Conservation (phyloP, 129 eudicot genomes). For the Silybum marianum region DNA sequence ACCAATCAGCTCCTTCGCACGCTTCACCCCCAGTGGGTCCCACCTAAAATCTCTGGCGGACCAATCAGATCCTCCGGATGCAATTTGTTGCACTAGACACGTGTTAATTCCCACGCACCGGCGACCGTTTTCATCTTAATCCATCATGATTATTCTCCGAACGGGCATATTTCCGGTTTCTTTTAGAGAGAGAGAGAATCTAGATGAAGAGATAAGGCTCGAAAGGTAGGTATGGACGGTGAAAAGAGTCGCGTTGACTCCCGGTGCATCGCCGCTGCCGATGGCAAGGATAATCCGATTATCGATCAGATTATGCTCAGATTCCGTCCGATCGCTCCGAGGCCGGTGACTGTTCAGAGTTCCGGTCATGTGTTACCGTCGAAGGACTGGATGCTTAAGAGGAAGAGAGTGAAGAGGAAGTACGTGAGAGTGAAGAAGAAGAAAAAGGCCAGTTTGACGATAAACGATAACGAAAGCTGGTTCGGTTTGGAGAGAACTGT, state of each 20-base stretch:
- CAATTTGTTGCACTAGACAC: constrained; percentile 54
- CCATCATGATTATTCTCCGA: constrained; percentile 24
- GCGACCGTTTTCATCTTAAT: constrained; percentile 31
- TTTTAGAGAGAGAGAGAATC: constrained; percentile 26
- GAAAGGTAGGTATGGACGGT: constrained; percentile 31
- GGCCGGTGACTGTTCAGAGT: constrained; percentile 36
- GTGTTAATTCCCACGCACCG: constrained; percentile 39
- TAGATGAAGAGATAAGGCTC: neutral
- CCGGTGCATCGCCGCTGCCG: constrained; percentile 12
- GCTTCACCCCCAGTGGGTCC: constrained; percentile 29
- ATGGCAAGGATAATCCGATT: constrained; percentile 22
- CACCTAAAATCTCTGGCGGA: constrained; percentile 29
- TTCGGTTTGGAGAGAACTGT: constrained; percentile 20
- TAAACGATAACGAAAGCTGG: constrained; percentile 14
- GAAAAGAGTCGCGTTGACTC: constrained; percentile 24
- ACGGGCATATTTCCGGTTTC: constrained; percentile 25
- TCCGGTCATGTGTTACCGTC: constrained; percentile 21
- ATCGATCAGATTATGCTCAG: constrained; percentile 63
- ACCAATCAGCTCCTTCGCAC: constrained; percentile 29
- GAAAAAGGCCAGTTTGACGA: constrained; percentile 13
- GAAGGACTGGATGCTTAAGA: constrained; percentile 4
- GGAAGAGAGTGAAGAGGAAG: constrained; percentile 53
- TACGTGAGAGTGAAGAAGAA: constrained; percentile 56
- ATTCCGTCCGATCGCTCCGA: constrained; percentile 81
- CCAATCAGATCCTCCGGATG: constrained; percentile 41